These are phyloP conservation scores for Beauveria medogensis DNA, from an alignment of 2,329 filamentous ascomycete species.

Conservation along the genomic window DNA sequence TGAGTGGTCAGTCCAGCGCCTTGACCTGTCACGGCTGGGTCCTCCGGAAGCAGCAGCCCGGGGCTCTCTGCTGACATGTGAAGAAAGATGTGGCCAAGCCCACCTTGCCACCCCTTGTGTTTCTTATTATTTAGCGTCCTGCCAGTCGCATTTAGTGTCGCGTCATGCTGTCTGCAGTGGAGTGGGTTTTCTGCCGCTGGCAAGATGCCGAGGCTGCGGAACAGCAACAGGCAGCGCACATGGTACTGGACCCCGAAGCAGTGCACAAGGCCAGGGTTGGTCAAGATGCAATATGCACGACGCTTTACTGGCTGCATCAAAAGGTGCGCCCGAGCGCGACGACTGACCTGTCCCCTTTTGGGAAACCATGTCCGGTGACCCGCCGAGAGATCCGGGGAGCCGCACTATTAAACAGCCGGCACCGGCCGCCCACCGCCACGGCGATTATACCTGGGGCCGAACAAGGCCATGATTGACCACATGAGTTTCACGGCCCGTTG, in stretches of 20 bases:
- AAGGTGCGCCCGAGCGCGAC: background rate
- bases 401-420: background rate
- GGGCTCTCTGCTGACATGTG: background rate
- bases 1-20: slow-evolving; percentile 3
- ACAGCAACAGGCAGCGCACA: background rate
- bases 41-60: slow-evolving; percentile 1
- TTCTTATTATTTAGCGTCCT: no score
- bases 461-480: background rate
- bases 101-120: background rate
- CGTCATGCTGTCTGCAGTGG: background rate
- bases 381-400: background rate
- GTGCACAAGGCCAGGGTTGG: background rate
- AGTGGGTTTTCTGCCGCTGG: background rate
- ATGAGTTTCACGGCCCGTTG: background rate
- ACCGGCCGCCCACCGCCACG: background rate
- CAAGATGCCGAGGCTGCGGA: background rate
- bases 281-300: background rate
- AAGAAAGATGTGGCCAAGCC: background rate
- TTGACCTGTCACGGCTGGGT: background rate
- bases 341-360: background rate
- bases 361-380: slow-evolving; percentile 2
- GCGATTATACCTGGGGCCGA: background rate
- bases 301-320: background rate
- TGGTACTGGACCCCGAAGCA: background rate
- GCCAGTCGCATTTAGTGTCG: background rate